Base-by-base conservation (phyloP, 768 basidiomycete species). In the Chalciporus sphaerocephalus region DNA sequence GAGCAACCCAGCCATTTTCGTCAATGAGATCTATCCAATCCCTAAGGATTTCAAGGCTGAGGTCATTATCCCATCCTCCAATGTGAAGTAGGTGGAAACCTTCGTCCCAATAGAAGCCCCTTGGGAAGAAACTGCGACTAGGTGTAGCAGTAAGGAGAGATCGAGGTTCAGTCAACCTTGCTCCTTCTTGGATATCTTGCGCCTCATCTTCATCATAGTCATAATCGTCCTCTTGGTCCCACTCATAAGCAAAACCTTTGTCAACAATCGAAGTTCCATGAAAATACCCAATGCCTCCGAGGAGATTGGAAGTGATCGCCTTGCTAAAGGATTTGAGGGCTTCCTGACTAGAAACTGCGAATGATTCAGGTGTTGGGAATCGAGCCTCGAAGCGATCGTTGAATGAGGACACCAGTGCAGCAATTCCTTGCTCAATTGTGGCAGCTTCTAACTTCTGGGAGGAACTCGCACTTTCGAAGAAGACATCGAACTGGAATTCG, bases 51-150 rank as follows among this genome's bases (percentile, higher is more conserved):
- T 92, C 87, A 23, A 96, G 74, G 55, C 92, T 83, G 44, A 96
- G 80, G 56, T 91, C 92, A 48, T 85, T 92, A 59, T 98, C 95
- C 87, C 88, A 94, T 57, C 84, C 81, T 15, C 92, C 92, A 36
- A 98, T 89, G 53, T 94, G 85, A 25, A 92, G 67, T 23, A 97
- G 68, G 67, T 98, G 94, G 74, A 98, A 98, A 2, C 94, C 94
- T 67, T 98, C 94, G 64, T 98, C 94, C 94, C 94, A 98, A 66
- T 98, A 98, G 68, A 98, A 98, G 15, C 94, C 94, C 62, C 94
- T 75, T 0, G 94, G 94, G 74, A 98, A 98, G 73, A 98, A 98
- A 54, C 92, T 92, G 27, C 95, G 77, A 60, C 92, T 95, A 4
- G 94, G 94, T 0, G 95, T 98, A 1, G 91, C 93, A 7, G 94